phyloP scores from a whole-genome alignment of 345 rosid species.

The Passiflora organensis region DNA sequence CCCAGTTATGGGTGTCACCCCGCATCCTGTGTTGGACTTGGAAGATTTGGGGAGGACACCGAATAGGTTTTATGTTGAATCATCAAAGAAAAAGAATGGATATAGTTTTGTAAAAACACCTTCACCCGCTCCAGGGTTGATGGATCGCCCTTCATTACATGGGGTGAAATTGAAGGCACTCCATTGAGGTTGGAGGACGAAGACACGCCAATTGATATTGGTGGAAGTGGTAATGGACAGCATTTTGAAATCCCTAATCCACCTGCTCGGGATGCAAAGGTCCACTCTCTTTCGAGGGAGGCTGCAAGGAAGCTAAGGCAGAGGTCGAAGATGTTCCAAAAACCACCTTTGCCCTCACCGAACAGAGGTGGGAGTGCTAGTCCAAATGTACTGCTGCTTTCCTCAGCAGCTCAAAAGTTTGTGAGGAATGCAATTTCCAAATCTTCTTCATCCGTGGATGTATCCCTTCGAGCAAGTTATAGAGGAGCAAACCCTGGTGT shows the following conservation, averaged over 20 bases:
- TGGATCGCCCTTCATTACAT: constrained; percentile 86
- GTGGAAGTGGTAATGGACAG: constrained; percentile 80
- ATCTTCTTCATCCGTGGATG: constrained; percentile 80
- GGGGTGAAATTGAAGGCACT: constrained; percentile 99
- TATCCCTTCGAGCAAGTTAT: constrained; percentile 88
- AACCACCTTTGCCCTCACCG: constrained; percentile 89
- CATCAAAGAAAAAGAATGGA: constrained; percentile 74
- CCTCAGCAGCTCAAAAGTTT: constrained; percentile 98
- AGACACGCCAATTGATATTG: constrained; percentile 87
- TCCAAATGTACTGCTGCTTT: constrained; percentile 68
- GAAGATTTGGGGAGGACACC: constrained; percentile 92
- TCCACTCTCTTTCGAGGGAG: constrained; percentile 79
- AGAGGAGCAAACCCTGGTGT: constrained; percentile 73
- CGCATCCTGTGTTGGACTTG: constrained; percentile 51
- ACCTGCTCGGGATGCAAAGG: constrained; percentile 71
- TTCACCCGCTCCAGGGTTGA: constrained; percentile 96
- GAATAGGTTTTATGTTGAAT: constrained; percentile 61
- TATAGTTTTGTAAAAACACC: constrained; percentile 89
- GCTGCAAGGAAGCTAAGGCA: constrained; percentile 78
- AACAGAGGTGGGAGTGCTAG: constrained; percentile 93
- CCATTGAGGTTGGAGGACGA: constrained; percentile 82
- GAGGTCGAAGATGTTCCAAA: constrained; percentile 77
- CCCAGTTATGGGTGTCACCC: constrained; percentile 70
- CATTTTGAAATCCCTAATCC: constrained; percentile 74
- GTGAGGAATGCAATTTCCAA: constrained; percentile 77